These are phyloP conservation scores for Westerdykella ornata DNA, from an alignment of 2,329 filamentous ascomycete species.

Conservation along the genomic window DNA sequence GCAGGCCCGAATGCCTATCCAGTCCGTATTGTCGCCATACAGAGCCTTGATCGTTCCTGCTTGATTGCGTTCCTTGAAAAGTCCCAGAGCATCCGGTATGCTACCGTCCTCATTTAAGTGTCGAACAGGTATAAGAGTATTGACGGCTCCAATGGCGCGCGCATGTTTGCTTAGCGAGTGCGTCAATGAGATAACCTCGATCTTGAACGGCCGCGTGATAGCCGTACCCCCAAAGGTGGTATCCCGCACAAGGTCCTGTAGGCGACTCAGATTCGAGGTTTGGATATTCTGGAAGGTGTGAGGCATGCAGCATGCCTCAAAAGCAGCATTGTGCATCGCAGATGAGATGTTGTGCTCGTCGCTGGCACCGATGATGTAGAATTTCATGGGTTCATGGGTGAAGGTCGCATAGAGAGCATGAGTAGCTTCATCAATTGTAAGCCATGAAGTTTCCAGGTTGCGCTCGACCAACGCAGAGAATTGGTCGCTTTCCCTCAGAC, in stretches of 20 bases:
- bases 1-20: constrained; percentile 70
- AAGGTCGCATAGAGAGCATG: constrained; percentile 60
- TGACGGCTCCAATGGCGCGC: constrained; percentile 67
- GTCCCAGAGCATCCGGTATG: constrained; percentile 49
- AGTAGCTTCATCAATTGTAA: constrained; percentile 59
- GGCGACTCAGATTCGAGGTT: constrained; percentile 54
- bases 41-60: constrained; percentile 61
- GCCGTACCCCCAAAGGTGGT: constrained; percentile 65
- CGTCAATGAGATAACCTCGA: constrained; percentile 59
- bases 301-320: constrained; percentile 59
- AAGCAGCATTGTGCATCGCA: constrained; percentile 69
- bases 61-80: constrained; percentile 54
- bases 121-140: constrained; percentile 67
- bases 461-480: constrained; percentile 34
- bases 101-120: constrained; percentile 51
- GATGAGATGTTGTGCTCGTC: constrained; percentile 68
- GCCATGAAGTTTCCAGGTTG: constrained; percentile 39
- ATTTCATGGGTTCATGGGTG: constrained; percentile 61
- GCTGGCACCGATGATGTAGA: constrained; percentile 68
- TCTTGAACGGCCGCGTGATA: constrained; percentile 67
- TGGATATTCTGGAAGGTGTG: constrained; percentile 62
- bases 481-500: constrained; percentile 31
- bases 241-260: constrained; percentile 59
- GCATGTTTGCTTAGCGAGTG: constrained; percentile 65
- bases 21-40: constrained; percentile 76